Base-by-base conservation (phyloP, 2,329 filamentous ascomycete genomes). In the Gaeumannomyces tritici region DNA sequence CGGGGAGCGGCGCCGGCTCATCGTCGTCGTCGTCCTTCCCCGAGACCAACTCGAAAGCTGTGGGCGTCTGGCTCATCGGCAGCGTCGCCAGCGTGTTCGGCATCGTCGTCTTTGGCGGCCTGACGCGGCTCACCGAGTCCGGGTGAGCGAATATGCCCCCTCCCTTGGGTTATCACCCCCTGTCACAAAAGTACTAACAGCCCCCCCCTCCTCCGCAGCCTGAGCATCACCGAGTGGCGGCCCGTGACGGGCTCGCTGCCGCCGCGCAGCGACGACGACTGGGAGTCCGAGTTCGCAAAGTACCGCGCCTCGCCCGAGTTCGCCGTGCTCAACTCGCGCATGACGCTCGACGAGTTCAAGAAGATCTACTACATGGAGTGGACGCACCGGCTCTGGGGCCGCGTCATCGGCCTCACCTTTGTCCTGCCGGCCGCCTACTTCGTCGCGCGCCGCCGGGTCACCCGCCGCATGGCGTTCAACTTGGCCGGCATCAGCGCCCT, bases 321-420 rank as follows among this genome's bases (percentile, higher is more conserved):
- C 78, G 86, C 90, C 71, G 84, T 92, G 65, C 83, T 99, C 68
- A 99, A 99, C 77, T 89, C 93, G 35, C 85, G 91, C 73, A 99
- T 99, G 95, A 89, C 84, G 35, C 81, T 99, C 63, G 83, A 87
- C 63, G 95, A 99, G 73, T 99, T 98, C 80, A 97, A 98, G 76
- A 89, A 95, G 73, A 99, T 99, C 68, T 99, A 98, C 83, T 99
- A 89, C 75, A 98, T 98, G 95, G 95, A 99, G 80, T 99, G 95
- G 95, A 87, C 88, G 56, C 95, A 99, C 75, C 86, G 95, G 33
- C 82, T 97, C 62, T 98, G 95, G 93, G 95, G 95, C 57, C 88
- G 95, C 66, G 82, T 96, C 69, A 90, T 99, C 63, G 95, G 95
- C 64, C 75, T 98, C 65, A 89, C 91, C 60, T 97, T 98, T 74